These are phyloP conservation scores for Acorus gramineus DNA, from an alignment of 106 monocot genomes.

Conservation along the genomic window DNA sequence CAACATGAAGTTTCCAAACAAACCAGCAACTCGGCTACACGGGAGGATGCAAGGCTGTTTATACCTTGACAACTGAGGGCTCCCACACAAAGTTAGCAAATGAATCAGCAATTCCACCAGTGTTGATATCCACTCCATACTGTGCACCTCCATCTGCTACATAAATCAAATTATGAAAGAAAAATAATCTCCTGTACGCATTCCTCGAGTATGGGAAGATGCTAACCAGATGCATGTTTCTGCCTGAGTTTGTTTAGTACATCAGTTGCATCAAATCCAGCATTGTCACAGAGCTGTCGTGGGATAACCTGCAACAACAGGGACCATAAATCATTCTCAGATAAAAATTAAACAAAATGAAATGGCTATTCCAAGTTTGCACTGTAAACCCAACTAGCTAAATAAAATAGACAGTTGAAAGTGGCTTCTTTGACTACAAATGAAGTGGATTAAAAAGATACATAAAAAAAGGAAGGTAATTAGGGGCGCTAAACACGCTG, in stretches of 20 bases:
- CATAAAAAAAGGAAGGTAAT: no score
- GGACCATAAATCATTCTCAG: neutral
- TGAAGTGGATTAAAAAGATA: no score
- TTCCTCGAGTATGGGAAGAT: neutral
- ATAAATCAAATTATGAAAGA: neutral
- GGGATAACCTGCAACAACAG: slow-evolving; percentile 68
- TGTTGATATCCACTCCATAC: slow-evolving; percentile 90
- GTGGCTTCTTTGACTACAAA: no score
- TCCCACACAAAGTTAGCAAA: slow-evolving; percentile 99
- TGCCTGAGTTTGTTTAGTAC: slow-evolving; percentile 93
- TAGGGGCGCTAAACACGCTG: no score
- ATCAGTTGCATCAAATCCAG: slow-evolving; percentile 98
- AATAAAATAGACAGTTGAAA: no score
- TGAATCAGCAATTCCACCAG: slow-evolving; percentile 91
- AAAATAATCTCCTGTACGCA: neutral
- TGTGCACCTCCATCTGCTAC: slow-evolving; percentile 69
- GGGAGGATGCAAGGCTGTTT: neutral
- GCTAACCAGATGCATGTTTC: slow-evolving; percentile 91
- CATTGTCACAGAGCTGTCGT: slow-evolving; percentile 93
- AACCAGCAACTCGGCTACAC: neutral
- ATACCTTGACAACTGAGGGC: slow-evolving; percentile 91
- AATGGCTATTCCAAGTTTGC: no score
- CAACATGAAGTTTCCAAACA: neutral
- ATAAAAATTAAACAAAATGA: no score
- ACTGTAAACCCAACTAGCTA: no score